Base-by-base conservation (phyloP, 352 stramenopile species). In the Blastocystis sp. region DNA sequence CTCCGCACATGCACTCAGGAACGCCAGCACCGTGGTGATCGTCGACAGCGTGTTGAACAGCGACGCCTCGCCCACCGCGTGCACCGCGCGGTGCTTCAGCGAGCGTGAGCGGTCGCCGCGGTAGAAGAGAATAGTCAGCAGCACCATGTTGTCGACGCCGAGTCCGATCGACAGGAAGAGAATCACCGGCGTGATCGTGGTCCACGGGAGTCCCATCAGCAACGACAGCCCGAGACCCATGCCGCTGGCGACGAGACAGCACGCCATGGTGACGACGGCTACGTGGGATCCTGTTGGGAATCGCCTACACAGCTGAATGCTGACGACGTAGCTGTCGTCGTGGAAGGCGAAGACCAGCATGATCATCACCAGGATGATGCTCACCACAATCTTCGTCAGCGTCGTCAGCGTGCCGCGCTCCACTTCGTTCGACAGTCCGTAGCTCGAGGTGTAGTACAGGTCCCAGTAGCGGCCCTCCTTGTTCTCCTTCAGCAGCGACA, bases 141-240 rank as follows among this genome's bases (percentile, higher is more conserved):
- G 48, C 4, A 84, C 73, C n/a, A 49, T 49, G 27, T 84, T 84
- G n/a, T 84, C 73, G 11, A 84, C 73, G 21, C 73, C 73, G 1
- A 84, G 36, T 27, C 73, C 73, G 8, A 84, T 34, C 21, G 73
- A 44, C 7, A 84, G 59, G 24, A 84, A 84, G 18, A 73, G 9
- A 9, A 84, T 64, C 36, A 84, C 73, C 14, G 59, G 21, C 11
- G 73, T 73, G 27, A 84, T 84, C 0, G 73, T 84, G 16, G 73
- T 84, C 73, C 73, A 84, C 0, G 73, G 73, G 4, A 84, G 54
- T n/a, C 46, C 46, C 8, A 84, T 24, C 54, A 54, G 21, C 36
- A 84, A 32, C 21, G 73, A 84, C 6, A 84, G 40, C 6, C 73
- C 73, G 11, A 84, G 21, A 84, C 73, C 73, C 54, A 84, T 73